Conservation (phyloP, 768 basidiomycete genomes). For the Guyanaporus albipodus region DNA sequence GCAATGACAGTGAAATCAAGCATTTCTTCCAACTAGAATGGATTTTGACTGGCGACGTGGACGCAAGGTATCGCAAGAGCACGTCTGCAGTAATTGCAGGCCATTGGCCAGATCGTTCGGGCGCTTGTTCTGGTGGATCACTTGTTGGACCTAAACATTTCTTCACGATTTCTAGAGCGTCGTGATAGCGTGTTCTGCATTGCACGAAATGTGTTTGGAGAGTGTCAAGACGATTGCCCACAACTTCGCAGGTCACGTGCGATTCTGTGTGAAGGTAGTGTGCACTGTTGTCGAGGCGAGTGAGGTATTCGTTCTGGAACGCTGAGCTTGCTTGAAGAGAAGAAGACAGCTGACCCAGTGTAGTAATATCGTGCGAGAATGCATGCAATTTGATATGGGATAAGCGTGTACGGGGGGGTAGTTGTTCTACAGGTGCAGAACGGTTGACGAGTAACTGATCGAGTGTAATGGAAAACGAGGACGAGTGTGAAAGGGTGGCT, state of each 20-base stretch:
- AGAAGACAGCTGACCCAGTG: background rate
- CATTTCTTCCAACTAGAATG: conserved; percentile 24
- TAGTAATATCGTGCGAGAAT: background rate
- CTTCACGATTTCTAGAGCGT: background rate
- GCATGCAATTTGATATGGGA: background rate
- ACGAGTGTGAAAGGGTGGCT: too few relatives aligned
- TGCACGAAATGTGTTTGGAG: background rate
- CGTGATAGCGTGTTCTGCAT: background rate
- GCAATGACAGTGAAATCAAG: conserved; percentile 27
- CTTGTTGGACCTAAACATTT: conserved; percentile 9
- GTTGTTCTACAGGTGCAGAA: background rate
- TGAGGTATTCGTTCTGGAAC: conserved; percentile 2
- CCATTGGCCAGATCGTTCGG: conserved; percentile 25
- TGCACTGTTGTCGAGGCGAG: conserved; percentile 4
- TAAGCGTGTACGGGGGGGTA: background rate
- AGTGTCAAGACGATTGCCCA: background rate
- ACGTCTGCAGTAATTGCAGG: conserved; percentile 20
- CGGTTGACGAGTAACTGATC: background rate
- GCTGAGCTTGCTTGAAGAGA: background rate
- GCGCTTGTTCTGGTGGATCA: background rate
- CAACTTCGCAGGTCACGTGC: background rate
- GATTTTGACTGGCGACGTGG: conserved; percentile 4
- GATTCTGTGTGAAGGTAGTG: conserved; percentile 1
- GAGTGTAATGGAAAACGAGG: too few relatives aligned
- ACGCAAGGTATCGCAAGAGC: background rate